phyloP scores from a whole-genome alignment of 1,139 yeast genomes.

The Hansenula sp. region DNA sequence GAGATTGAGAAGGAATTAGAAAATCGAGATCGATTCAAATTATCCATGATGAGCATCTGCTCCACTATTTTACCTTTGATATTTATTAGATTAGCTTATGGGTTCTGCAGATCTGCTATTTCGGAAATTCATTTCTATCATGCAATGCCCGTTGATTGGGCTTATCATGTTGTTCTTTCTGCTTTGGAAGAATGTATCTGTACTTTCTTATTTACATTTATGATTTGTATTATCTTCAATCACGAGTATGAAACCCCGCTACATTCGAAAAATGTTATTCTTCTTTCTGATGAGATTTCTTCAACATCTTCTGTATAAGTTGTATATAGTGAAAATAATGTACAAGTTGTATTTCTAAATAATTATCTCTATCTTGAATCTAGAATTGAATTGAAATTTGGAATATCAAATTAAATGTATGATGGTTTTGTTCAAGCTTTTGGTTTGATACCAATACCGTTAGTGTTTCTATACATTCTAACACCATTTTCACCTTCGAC shows the following conservation, averaged over 20 bases:
- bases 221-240: conserved; percentile 4
- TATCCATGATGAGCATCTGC: too few species aligned
- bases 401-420: background rate
- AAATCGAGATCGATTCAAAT: too few species aligned
- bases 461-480: conserved; percentile 55
- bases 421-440: conserved; percentile 5
- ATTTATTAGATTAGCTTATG: too few species aligned
- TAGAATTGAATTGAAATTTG: background rate
- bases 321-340: conserved; percentile 5
- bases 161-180: too few species aligned
- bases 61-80: too few species aligned
- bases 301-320: too few species aligned
- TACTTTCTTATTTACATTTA: background rate
- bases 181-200: conserved; percentile 5
- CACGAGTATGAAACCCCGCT: conserved; percentile 2
- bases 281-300: too few species aligned
- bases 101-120: too few species aligned
- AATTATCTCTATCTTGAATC: background rate
- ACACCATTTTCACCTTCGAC: conserved; percentile 62
- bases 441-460: conserved; percentile 42
- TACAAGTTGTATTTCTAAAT: background rate
- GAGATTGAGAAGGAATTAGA: too few species aligned
- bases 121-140: too few species aligned
- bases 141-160: too few species aligned
- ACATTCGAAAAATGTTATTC: too few species aligned